Conservation (phyloP, 352 stramenopile genomes). For the Phytophthora quininea region DNA sequence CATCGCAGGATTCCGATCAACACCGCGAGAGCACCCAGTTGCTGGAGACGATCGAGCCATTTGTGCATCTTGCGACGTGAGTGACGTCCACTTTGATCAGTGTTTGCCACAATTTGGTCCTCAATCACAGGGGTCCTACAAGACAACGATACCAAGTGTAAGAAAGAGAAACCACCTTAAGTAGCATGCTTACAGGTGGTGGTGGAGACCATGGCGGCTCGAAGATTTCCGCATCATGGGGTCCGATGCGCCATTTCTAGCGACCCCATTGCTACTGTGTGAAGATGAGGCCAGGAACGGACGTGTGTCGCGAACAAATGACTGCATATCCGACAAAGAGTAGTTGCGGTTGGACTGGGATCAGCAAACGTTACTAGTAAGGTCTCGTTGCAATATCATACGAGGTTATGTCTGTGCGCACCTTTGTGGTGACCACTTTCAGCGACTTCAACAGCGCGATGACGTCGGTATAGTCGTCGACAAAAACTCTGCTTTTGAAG, state of each 20-base stretch:
- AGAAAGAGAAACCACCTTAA: too few relatives aligned
- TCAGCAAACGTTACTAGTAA: too few relatives aligned
- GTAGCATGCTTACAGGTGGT: constrained; percentile 47
- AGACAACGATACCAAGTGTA: background rate
- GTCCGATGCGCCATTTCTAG: constrained; percentile 50
- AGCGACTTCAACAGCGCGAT: constrained; percentile 90
- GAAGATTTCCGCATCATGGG: constrained; percentile 56
- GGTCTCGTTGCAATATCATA: background rate
- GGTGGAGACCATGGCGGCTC: constrained; percentile 61
- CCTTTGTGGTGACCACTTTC: constrained; percentile 79
- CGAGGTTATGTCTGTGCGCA: constrained; percentile 12
- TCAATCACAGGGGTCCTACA: constrained; percentile 69
- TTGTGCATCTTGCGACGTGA: constrained; percentile 30
- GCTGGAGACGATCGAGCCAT: constrained; percentile 45
- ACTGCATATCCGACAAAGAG: constrained; percentile 86
- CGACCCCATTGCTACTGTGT: constrained; percentile 34
- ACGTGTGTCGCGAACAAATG: constrained; percentile 62
- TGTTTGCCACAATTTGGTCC: constrained; percentile 44
- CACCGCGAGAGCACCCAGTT: constrained; percentile 45
- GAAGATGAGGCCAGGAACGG: constrained; percentile 61
- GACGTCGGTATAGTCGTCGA: constrained; percentile 96
- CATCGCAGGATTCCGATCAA: constrained; percentile 52
- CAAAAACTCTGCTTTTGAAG: constrained; percentile 96
- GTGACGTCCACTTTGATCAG: constrained; percentile 35
- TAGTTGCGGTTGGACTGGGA: constrained; percentile 81